Evolutionary conservation across 108 stramenopile species (phyloP).

Genomic region (Skeletonema tropicum): DNA sequence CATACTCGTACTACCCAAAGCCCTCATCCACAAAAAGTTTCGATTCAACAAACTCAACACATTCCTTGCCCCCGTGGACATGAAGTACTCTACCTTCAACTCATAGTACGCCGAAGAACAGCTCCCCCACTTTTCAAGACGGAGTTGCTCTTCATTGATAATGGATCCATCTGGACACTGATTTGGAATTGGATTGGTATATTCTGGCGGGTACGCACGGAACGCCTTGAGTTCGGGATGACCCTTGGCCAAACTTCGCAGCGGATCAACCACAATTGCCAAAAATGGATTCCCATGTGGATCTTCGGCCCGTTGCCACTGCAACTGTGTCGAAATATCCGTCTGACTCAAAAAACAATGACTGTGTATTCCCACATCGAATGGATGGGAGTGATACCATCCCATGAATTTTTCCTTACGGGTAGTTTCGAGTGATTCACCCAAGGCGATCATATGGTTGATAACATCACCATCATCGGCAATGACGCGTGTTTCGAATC

Average conservation of each 20-base stretch:
- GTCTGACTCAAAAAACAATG: slow-evolving; percentile 96
- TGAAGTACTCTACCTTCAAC: slow-evolving; percentile 79
- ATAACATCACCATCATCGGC: slow-evolving; percentile 94
- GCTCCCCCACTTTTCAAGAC: slow-evolving; percentile 94
- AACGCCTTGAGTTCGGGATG: slow-evolving; percentile 95
- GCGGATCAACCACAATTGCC: slow-evolving; percentile 95
- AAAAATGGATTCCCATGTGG: slow-evolving; percentile 96
- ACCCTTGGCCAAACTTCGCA: slow-evolving; percentile 67
- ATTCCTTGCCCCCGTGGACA: slow-evolving; percentile 64
- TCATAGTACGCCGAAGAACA: slow-evolving; percentile 96
- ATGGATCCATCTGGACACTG: slow-evolving; percentile 92
- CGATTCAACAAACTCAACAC: slow-evolving; percentile 81
- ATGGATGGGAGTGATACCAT: slow-evolving; percentile 99
- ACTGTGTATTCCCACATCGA: slow-evolving; percentile 85
- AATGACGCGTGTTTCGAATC: slow-evolving; percentile 94
- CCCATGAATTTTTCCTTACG: slow-evolving; percentile 92
- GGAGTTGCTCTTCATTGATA: slow-evolving; percentile 63
- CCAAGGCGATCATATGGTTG: slow-evolving; percentile 97
- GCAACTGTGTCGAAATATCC: slow-evolving; percentile 93
- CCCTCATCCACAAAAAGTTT: slow-evolving; percentile 91
- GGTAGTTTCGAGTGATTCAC: slow-evolving; percentile 90
- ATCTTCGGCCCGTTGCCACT: slow-evolving; percentile 97
- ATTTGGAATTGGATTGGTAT: slow-evolving; percentile 62
- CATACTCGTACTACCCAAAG: slow-evolving; percentile 47
- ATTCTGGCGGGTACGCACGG: slow-evolving; percentile 95